Evolutionary conservation across 2,329 filamentous ascomycete genomes (phyloP).

Genomic region (Ophiostoma ips): DNA sequence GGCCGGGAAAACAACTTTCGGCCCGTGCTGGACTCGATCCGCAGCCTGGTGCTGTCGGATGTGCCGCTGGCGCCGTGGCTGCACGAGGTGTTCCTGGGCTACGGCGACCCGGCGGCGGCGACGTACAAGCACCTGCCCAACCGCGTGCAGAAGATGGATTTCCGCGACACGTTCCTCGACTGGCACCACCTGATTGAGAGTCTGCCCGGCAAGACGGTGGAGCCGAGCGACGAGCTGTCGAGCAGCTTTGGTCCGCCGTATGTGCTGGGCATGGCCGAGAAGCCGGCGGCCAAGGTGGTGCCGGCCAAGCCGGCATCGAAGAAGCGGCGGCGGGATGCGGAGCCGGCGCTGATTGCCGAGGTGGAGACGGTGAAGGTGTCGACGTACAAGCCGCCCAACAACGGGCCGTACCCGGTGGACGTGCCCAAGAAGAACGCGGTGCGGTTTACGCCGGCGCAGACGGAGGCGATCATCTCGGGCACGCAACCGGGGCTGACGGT

Average conservation of each 20-base stretch:
- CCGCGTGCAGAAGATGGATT: slow-evolving; percentile 67
- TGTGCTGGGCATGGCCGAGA: slow-evolving; percentile 55
- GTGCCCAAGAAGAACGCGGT: slow-evolving; percentile 68
- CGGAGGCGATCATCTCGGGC: slow-evolving; percentile 86
- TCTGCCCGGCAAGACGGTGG: slow-evolving; percentile 73
- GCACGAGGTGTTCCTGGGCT: slow-evolving; percentile 94
- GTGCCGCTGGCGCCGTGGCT: slow-evolving; percentile 82
- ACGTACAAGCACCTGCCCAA: slow-evolving; percentile 73
- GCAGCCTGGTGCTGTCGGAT: slow-evolving; percentile 69
- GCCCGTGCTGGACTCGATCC: slow-evolving; percentile 81
- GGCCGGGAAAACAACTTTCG: slow-evolving; percentile 96
- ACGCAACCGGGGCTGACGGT: slow-evolving; percentile 89
- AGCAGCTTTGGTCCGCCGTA: slow-evolving; percentile 79
- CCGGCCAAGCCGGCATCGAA: slow-evolving; percentile 49
- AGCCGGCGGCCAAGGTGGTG: slow-evolving; percentile 31
- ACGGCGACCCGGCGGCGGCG: slow-evolving; percentile 80
- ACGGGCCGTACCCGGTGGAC: slow-evolving; percentile 79
- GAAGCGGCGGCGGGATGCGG: slow-evolving; percentile 71
- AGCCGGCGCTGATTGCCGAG: slow-evolving; percentile 47
- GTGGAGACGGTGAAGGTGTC: slow-evolving; percentile 65
- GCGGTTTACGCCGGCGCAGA: slow-evolving; percentile 80
- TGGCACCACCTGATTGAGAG: slow-evolving; percentile 91
- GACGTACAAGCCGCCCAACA: slow-evolving; percentile 79
- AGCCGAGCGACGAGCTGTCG: slow-evolving; percentile 57
- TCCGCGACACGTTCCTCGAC: slow-evolving; percentile 85